Percentiles rank a stretch among this genome's conserved stretches.
phyloP scores from a whole-genome alignment of 139 green algal species.

The Mesotaenium endlicherianum region DNA sequence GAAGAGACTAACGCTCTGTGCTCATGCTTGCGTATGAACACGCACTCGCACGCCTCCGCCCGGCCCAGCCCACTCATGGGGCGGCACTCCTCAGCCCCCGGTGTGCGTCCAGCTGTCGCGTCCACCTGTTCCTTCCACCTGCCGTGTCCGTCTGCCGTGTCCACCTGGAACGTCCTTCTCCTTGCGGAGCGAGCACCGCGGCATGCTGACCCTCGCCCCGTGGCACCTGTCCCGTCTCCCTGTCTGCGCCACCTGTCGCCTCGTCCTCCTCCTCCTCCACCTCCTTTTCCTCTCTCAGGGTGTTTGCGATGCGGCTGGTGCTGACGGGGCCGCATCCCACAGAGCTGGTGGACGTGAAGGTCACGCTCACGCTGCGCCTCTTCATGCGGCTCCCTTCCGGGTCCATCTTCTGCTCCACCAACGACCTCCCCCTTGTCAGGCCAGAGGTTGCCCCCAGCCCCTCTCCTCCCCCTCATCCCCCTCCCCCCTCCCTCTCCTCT shows the following conservation, averaged over 20 bases:
- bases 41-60: too few relatives aligned
- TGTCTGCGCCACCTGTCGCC: not conserved
- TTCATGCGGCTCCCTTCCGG: constrained; percentile 21
- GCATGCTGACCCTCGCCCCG: too few relatives aligned
- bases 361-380: constrained; percentile 38
- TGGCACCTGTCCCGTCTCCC: not conserved
- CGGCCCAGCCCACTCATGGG: too few relatives aligned
- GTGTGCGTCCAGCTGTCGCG: too few relatives aligned
- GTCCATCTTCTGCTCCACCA: constrained; percentile 21
- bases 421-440: constrained; percentile 24
- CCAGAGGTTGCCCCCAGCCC: not conserved
- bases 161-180: too few relatives aligned
- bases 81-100: too few relatives aligned
- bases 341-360: constrained; percentile 42
- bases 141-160: too few relatives aligned
- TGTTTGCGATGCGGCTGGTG: constrained; percentile 37
- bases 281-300: not conserved
- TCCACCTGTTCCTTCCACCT: too few relatives aligned
- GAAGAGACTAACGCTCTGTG: too few relatives aligned
- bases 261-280: not conserved
- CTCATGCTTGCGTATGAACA: too few relatives aligned
- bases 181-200: too few relatives aligned
- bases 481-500: not conserved
- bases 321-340: constrained; percentile 26
- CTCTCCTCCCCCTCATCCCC: not conserved